phyloP scores from a whole-genome alignment of 441 rosid species.

The California macrophylla region DNA sequence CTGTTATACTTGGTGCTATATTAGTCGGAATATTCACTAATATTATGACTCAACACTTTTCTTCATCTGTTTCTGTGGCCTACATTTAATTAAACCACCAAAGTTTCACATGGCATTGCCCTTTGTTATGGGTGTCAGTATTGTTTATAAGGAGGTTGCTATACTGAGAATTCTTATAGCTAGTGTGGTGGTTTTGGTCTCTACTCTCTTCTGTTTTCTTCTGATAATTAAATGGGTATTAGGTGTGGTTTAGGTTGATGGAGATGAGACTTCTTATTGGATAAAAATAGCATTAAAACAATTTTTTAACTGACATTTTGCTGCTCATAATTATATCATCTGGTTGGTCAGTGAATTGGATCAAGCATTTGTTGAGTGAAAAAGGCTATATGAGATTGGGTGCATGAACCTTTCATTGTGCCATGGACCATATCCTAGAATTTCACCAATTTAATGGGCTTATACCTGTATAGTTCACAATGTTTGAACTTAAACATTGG shows the following conservation, averaged over 20 bases:
- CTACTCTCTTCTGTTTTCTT: conserved; percentile 35
- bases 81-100: conserved; percentile 7
- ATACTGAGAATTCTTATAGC: neutral
- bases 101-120: neutral
- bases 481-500: conserved; percentile 4
- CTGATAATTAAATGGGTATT: conserved; percentile 33
- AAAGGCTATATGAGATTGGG: conserved; percentile 6
- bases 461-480: conserved; percentile 30
- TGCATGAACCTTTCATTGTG: conserved; percentile 13
- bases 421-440: conserved; percentile 10
- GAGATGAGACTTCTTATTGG: neutral
- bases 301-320: neutral
- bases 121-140: neutral
- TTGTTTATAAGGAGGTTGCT: neutral
- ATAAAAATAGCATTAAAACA: neutral
- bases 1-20: conserved; percentile 23
- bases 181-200: conserved; percentile 16
- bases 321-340: neutral
- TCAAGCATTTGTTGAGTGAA: conserved; percentile 6
- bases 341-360: conserved; percentile 4
- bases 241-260: conserved; percentile 36
- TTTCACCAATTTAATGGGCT: conserved; percentile 23
- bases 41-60: conserved; percentile 13
- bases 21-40: conserved; percentile 16
- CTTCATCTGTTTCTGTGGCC: neutral